phyloP scores from a whole-genome alignment of 345 rosid genomes.

The Lagerstroemia speciosa region DNA sequence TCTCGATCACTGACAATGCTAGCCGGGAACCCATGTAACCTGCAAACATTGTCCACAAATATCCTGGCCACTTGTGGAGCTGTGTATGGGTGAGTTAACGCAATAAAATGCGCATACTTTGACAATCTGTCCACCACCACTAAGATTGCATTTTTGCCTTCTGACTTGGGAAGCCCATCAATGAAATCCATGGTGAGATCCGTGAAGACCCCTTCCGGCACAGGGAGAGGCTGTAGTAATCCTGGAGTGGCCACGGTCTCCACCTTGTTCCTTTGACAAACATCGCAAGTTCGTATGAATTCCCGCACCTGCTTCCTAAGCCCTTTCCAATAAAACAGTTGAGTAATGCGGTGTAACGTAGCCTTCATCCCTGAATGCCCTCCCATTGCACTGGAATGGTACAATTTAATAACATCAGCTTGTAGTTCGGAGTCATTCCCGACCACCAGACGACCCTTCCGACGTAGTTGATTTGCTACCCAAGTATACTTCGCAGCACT shows the following conservation, averaged over 20 bases:
- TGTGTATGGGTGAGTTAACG: not conserved
- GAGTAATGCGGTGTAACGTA: not conserved
- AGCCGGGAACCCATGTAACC: conserved; percentile 2
- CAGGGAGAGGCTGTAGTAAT: not conserved
- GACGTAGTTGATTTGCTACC: not conserved
- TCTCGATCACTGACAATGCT: not conserved
- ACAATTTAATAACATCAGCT: not conserved
- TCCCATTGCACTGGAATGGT: not conserved
- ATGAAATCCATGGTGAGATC: conserved; percentile 4
- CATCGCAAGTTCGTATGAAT: not conserved
- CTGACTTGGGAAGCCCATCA: conserved; percentile 1
- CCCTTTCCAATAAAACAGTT: conserved; percentile 4
- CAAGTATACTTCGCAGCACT: too few species aligned
- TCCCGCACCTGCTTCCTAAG: not conserved
- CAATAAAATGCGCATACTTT: conserved; percentile 5
- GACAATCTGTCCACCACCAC: conserved; percentile 4
- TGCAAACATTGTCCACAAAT: not conserved
- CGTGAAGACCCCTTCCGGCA: not conserved
- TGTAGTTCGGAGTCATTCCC: not conserved
- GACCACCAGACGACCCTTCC: not conserved
- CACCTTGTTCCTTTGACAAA: not conserved
- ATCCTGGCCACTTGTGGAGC: not conserved
- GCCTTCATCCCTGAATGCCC: conserved; percentile 1
- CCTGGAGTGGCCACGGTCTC: not conserved
- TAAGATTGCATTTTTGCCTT: not conserved